Percentiles rank a stretch among this genome's conserved stretches.
Conservation (phyloP, 2,329 filamentous ascomycete species). For the Emergomyces pasteurianus region DNA sequence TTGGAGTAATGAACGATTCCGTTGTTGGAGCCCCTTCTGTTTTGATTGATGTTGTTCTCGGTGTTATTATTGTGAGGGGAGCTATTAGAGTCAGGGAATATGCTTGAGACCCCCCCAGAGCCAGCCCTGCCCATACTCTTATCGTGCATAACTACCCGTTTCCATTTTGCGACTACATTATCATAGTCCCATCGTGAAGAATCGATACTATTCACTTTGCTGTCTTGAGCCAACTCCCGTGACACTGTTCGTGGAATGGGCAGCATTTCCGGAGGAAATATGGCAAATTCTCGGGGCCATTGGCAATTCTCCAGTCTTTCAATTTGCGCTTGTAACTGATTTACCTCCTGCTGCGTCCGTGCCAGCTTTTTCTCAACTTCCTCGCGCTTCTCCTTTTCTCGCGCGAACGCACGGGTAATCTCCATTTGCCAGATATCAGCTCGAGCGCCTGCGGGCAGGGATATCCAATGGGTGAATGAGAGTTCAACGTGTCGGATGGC, state of each 20-base stretch:
- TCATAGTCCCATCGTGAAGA: constrained; percentile 37
- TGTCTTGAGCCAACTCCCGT: constrained; percentile 25
- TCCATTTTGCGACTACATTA: constrained; percentile 37
- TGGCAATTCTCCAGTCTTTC: constrained; percentile 36
- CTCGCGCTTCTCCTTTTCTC: constrained; percentile 33
- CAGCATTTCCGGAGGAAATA: constrained; percentile 36
- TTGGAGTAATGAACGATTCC: not conserved
- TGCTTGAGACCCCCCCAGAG: not conserved
- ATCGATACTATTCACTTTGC: constrained; percentile 21
- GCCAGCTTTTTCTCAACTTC: constrained; percentile 32
- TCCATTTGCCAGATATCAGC: constrained; percentile 36
- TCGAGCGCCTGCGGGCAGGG: constrained; percentile 45
- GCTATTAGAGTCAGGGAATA: constrained; percentile 3
- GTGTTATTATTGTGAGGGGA: not conserved
- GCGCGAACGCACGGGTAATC: constrained; percentile 35
- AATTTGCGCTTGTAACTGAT: constrained; percentile 37
- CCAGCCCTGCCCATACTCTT: constrained; percentile 28
- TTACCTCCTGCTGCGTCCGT: constrained; percentile 36
- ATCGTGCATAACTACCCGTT: constrained; percentile 35
- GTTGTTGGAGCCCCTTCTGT: not conserved
- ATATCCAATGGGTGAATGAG: constrained; percentile 65
- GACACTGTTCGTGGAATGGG: constrained; percentile 28
- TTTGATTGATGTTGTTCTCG: not conserved
- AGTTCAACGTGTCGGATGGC: constrained; percentile 64
- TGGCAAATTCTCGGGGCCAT: constrained; percentile 37